phyloP scores from a whole-genome alignment of 257 asterid species.

The Penstemon davidsonii region DNA sequence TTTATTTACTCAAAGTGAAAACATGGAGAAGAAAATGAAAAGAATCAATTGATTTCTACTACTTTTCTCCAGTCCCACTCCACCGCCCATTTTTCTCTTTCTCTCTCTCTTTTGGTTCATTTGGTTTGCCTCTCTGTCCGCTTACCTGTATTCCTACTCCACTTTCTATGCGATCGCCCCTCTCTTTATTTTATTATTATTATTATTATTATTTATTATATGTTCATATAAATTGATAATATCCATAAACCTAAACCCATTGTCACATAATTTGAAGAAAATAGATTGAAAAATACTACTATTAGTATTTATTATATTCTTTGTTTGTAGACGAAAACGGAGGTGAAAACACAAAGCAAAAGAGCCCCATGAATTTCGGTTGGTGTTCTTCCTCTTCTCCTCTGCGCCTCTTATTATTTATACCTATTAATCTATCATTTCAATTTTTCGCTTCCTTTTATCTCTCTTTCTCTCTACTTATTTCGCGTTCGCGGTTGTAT shows the following conservation, averaged over 20 bases:
- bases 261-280: too few relatives aligned
- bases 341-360: background rate
- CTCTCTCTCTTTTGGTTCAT: background rate
- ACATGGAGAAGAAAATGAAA: too few relatives aligned
- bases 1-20: too few relatives aligned
- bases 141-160: conserved; percentile 8
- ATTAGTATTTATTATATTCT: background rate
- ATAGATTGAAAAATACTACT: too few relatives aligned
- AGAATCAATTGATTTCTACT: too few relatives aligned
- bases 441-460: background rate
- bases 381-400: background rate
- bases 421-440: background rate
- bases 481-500: background rate
- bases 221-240: background rate
- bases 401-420: background rate
- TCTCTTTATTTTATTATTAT: background rate
- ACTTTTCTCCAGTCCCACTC: too few relatives aligned
- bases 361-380: conserved; percentile 10
- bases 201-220: background rate
- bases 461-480: background rate
- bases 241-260: background rate
- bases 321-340: background rate
- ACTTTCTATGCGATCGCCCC: too few relatives aligned
- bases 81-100: too few relatives aligned
- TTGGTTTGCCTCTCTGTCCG: conserved; percentile 9